phyloP scores from a whole-genome alignment of 176 grass and related monocot species.

The Cenchrus fungigraminus region DNA sequence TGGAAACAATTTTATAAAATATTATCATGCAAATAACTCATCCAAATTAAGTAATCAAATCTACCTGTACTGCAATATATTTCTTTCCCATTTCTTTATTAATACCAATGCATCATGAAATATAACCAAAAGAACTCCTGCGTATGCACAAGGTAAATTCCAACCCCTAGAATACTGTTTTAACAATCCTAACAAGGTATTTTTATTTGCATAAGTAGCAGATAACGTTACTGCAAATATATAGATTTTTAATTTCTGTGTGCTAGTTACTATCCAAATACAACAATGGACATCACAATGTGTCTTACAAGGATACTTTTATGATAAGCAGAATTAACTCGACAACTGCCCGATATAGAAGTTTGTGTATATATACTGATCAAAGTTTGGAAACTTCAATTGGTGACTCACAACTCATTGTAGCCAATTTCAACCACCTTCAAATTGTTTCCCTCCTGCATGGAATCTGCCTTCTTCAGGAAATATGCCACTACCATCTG shows the following conservation, averaged over 20 bases:
- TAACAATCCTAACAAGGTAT: slow-evolving; percentile 1
- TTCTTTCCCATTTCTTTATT: too few species aligned
- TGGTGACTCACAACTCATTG: not conserved
- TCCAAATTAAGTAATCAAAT: slow-evolving; percentile 16
- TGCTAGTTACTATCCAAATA: not conserved
- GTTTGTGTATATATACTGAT: not conserved
- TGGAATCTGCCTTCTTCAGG: not conserved
- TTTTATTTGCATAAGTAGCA: slow-evolving; percentile 1
- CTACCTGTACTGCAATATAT: not conserved
- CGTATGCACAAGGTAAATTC: not conserved
- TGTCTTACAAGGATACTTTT: not conserved
- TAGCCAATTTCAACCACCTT: not conserved
- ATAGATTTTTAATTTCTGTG: not conserved
- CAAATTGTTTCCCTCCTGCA: not conserved
- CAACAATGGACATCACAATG: not conserved
- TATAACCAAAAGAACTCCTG: not conserved
- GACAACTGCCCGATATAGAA: not conserved
- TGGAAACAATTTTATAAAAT: not conserved
- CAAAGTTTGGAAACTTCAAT: not conserved
- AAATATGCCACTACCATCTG: not conserved
- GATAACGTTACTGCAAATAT: not conserved
- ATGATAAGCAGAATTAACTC: not conserved
- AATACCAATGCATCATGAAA: not conserved
- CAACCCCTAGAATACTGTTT: not conserved
- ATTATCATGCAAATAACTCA: not conserved